Evolutionary conservation across 768 basidiomycete species (phyloP).

Genomic region (Rhizopogon sp.): DNA sequence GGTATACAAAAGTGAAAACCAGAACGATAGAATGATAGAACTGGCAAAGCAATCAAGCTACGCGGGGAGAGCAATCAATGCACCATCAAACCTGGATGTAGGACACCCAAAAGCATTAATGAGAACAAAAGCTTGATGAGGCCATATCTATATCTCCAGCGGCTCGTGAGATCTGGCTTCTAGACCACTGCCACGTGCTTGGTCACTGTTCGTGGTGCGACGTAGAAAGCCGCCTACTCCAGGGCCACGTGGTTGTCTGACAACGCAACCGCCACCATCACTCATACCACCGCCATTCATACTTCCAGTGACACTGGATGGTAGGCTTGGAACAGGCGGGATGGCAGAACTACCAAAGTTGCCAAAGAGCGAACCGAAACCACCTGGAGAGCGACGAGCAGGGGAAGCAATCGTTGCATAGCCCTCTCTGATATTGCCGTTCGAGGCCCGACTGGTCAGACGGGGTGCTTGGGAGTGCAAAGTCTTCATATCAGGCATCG

Average conservation of each 20-base stretch:
- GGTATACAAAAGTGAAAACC: slow-evolving; percentile 1
- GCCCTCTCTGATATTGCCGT: slow-evolving; percentile 82
- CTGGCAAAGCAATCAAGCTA: neutral
- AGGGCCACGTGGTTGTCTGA: slow-evolving; percentile 84
- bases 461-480: slow-evolving; percentile 77
- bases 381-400: slow-evolving; percentile 68
- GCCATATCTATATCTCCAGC: slow-evolving; percentile 60
- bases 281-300: slow-evolving; percentile 38
- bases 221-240: slow-evolving; percentile 72
- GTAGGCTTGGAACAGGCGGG: slow-evolving; percentile 79
- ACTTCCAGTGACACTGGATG: slow-evolving; percentile 44
- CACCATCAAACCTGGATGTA: slow-evolving; percentile 10
- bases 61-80: slow-evolving; percentile 14
- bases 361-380: slow-evolving; percentile 69
- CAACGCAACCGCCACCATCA: slow-evolving; percentile 46
- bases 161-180: slow-evolving; percentile 86
- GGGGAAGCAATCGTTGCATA: slow-evolving; percentile 86
- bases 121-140: neutral
- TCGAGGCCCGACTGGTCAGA: slow-evolving; percentile 74
- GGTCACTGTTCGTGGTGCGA: slow-evolving; percentile 33
- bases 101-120: slow-evolving; percentile 9
- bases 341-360: slow-evolving; percentile 37
- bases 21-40: neutral
- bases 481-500: slow-evolving; percentile 97
- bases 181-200: slow-evolving; percentile 58